Percentiles rank a stretch among this genome's conserved stretches.
phyloP scores from a whole-genome alignment of 2,329 filamentous ascomycete species.

The Colletotrichum eleusines region DNA sequence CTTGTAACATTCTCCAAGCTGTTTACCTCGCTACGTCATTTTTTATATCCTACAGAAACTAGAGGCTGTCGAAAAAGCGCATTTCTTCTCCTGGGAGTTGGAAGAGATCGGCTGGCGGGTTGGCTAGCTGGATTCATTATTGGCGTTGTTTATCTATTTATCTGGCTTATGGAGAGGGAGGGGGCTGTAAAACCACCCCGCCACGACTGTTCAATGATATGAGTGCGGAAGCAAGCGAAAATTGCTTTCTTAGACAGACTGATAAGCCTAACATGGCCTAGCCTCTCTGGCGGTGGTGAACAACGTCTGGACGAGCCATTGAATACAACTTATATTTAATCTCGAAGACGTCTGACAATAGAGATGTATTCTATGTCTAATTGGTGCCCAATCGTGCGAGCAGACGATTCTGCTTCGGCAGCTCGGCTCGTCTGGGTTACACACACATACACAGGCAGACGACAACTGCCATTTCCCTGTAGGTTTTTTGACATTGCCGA shows the following conservation, averaged over 20 bases:
- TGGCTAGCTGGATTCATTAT: background rate
- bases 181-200: background rate
- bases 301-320: background rate
- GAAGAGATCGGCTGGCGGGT: background rate
- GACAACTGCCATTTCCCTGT: background rate
- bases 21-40: background rate
- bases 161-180: background rate
- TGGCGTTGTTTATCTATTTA: background rate
- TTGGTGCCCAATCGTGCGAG: too few relatives aligned
- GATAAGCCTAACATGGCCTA: background rate
- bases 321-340: conserved; percentile 8
- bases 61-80: background rate
- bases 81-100: background rate
- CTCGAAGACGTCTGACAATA: background rate
- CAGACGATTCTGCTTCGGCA: background rate
- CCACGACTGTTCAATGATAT: background rate
- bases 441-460: background rate
- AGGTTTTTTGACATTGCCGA: background rate
- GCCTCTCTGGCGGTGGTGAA: background rate
- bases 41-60: background rate
- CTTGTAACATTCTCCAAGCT: background rate
- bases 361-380: background rate
- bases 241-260: background rate
- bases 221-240: background rate
- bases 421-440: background rate